Evolutionary conservation across 345 rosid genomes (phyloP).

Genomic region (Bretschneidera sinensis): DNA sequence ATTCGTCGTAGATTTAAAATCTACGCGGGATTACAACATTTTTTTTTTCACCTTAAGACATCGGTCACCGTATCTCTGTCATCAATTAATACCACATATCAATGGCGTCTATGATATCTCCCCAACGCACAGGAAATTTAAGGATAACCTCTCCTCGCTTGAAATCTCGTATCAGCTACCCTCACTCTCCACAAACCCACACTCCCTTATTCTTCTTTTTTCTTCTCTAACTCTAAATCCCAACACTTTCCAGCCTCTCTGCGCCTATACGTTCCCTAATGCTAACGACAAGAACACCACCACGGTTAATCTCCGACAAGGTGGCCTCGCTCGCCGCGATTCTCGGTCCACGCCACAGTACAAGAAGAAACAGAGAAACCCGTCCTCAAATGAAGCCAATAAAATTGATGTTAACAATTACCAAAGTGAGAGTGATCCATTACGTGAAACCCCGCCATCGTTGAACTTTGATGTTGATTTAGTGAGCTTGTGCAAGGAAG

Average conservation of each 20-base stretch:
- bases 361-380: not conserved
- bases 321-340: not conserved
- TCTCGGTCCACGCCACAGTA: not conserved
- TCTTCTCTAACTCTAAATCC: constrained; percentile 4
- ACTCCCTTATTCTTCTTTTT: not conserved
- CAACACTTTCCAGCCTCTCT: constrained; percentile 12
- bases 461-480: constrained; percentile 26
- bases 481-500: constrained; percentile 37
- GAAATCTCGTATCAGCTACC: constrained; percentile 1
- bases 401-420: not conserved
- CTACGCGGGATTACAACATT: too few relatives aligned
- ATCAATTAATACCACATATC: not conserved
- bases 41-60: not conserved
- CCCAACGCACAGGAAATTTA: constrained; percentile 20
- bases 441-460: constrained; percentile 10
- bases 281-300: constrained; percentile 13
- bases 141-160: constrained; percentile 2
- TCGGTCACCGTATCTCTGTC: not conserved
- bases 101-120: constrained; percentile 30
- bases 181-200: constrained; percentile 1
- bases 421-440: constrained; percentile 16
- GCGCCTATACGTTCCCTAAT: constrained; percentile 26
- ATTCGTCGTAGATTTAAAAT: too few relatives aligned
- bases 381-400: not conserved
- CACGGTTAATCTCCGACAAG: constrained; percentile 29